Base-by-base conservation (phyloP, 352 stramenopile species). In the Phytophthora lateralis region DNA sequence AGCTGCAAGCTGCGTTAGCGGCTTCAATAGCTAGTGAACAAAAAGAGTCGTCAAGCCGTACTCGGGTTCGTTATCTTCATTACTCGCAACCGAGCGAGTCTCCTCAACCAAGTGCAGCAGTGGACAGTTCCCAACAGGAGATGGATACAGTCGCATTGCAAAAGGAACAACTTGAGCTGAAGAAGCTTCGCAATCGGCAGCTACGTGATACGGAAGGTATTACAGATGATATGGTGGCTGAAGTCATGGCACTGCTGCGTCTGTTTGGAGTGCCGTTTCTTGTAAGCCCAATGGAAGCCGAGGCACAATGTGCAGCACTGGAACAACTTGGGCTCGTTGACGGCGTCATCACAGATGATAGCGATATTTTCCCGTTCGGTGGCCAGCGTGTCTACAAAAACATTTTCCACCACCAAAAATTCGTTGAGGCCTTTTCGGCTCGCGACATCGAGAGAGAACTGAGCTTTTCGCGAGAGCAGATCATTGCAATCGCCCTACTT, bases 341-440 rank as follows among this genome's bases (percentile, higher is more conserved):
- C 69, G 98, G 98, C 4, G 95, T 99, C 47, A 97, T 99, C 41
- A 99, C 97, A 1, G 97, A 99, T 63, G 98, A 99, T 75, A 98
- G 87, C 49, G 87, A 96, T 58, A 93, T 96, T 30, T 96, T 96
- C 49, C 78, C 82, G 8, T 99, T 99, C 72, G 98, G 98, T 14
- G 97, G 89, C 12, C 72, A 85, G 39, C 82, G 69, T 24, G 88
- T 99, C 15, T 99, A 99, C 81, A 98, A 98, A 65, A 99, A 99
- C 71, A 99, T 99, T 66, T 99, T 99, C 61, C 94, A 99, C 57
- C 94, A 99, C 58, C 87, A 98, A 53, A 99, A 99, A 65, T 99
- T 97, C 73, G 97, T 99, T 9, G 97, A 99, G 80, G 96, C 90
- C 2, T 99, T 99, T 72, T 90, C 85, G 34, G 89, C 93, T 6